A percentile compares a stretch with the other conserved stretches of the same genome.
Conservation (phyloP, 1,284 basidiomycete species). For the Boletus semigastroideus region DNA sequence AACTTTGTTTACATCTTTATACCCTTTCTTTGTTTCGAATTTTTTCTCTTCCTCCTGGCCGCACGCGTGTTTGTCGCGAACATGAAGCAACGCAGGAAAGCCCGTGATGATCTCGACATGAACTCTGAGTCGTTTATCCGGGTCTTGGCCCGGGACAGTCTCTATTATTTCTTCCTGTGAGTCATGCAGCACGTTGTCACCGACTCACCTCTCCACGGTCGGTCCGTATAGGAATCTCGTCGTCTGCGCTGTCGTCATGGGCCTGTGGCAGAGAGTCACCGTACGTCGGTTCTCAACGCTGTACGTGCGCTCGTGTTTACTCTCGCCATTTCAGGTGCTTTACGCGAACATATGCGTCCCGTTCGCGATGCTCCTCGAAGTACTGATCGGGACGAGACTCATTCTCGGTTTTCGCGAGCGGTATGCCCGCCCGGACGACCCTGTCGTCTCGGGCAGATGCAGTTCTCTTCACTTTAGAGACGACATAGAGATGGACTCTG, state of each 20-base stretch:
- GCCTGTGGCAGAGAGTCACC: slow-evolving; percentile 26
- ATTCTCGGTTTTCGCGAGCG: slow-evolving; percentile 35
- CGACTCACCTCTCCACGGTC: background rate
- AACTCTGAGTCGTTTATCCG: slow-evolving; percentile 21
- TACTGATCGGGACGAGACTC: slow-evolving; percentile 33
- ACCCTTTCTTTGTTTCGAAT: slow-evolving; percentile 31
- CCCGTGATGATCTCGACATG: slow-evolving; percentile 1
- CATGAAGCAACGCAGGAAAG: slow-evolving; percentile 2
- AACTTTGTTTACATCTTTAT: slow-evolving; percentile 32
- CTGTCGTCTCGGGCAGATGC: slow-evolving; percentile 2
- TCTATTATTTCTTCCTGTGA: slow-evolving; percentile 35
- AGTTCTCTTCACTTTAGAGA: slow-evolving; percentile 22
- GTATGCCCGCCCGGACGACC: slow-evolving; percentile 18
- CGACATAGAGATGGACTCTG: slow-evolving; percentile 3
- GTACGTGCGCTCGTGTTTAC: background rate
- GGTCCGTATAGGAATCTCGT: slow-evolving; percentile 25
- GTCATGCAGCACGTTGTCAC: background rate
- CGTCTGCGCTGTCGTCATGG: slow-evolving; percentile 26
- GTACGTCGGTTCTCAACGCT: slow-evolving; percentile 15
- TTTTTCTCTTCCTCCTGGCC: slow-evolving; percentile 25
- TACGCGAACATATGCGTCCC: slow-evolving; percentile 35
- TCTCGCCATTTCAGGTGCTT: slow-evolving; percentile 8
- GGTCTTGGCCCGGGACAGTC: slow-evolving; percentile 30
- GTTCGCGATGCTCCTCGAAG: slow-evolving; percentile 34
- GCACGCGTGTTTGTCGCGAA: slow-evolving; percentile 17